phyloP scores from a whole-genome alignment of 768 basidiomycete species.

The Russula earlei region DNA sequence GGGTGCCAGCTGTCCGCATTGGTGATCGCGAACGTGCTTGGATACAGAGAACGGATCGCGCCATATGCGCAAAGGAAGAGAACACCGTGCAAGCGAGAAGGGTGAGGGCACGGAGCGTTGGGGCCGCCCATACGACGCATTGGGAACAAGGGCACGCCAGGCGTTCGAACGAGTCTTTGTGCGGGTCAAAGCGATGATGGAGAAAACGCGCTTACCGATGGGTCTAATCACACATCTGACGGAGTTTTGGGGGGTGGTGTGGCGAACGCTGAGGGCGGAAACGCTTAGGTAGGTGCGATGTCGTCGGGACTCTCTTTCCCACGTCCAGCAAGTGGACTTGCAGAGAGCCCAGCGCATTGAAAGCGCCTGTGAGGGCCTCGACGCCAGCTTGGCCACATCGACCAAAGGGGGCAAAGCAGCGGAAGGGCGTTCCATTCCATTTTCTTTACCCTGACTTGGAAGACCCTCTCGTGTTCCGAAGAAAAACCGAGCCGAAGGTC shows the following conservation, averaged over 20 bases:
- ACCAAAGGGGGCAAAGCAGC: no score
- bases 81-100: background rate
- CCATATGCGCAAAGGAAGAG: background rate
- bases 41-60: background rate
- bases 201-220: background rate
- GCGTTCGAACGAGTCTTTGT: background rate
- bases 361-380: background rate
- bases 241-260: background rate
- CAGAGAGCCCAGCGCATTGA: no score
- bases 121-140: background rate
- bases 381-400: conserved; percentile 5
- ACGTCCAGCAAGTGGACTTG: no score
- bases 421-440: background rate
- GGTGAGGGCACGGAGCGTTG: no score
- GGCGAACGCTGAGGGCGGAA: no score
- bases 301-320: no score
- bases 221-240: background rate
- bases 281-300: no score
- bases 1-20: background rate
- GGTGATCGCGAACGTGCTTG: background rate
- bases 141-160: background rate
- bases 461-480: conserved; percentile 1
- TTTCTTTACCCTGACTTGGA: background rate
- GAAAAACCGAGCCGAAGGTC: conserved; percentile 3
- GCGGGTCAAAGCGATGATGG: background rate